A percentile compares a stretch with the other conserved stretches of the same genome.
phyloP scores from a whole-genome alignment of 202 grass and related monocot species.

The Setaria viridis region DNA sequence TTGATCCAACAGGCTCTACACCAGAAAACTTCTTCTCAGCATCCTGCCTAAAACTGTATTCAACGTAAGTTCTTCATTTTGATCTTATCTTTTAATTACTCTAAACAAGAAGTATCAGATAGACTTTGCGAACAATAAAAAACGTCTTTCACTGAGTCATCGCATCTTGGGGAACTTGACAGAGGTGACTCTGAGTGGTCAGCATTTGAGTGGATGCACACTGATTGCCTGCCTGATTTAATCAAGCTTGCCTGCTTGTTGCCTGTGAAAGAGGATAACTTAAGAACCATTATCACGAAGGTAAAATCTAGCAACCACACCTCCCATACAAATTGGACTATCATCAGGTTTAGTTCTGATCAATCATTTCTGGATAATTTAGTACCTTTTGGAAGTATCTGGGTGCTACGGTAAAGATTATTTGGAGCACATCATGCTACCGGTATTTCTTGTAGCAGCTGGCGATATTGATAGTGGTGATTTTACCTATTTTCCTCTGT shows the following conservation, averaged over 20 bases:
- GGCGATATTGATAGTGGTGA: constrained; percentile 88
- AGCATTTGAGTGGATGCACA: constrained; percentile 98
- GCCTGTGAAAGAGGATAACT: constrained; percentile 87
- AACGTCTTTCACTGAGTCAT: constrained; percentile 29
- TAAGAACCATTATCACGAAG: constrained; percentile 80
- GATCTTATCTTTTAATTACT: constrained; percentile 10
- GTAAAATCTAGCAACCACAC: constrained; percentile 51
- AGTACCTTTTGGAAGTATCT: constrained; percentile 91
- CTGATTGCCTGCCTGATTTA: constrained; percentile 86
- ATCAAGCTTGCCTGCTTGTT: constrained; percentile 90
- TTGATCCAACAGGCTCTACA: constrained; percentile 44
- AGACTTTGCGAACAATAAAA: constrained; percentile 17
- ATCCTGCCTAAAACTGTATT: constrained; percentile 76
- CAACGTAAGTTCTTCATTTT: constrained; percentile 64
- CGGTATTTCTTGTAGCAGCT: constrained; percentile 93
- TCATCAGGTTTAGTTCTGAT: constrained; percentile 39
- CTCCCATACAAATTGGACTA: constrained; percentile 6
- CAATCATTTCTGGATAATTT: constrained; percentile 43
- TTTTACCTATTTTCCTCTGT: constrained; percentile 86
- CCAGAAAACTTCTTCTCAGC: constrained; percentile 66
- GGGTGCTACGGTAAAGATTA: constrained; percentile 80
- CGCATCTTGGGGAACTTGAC: constrained; percentile 36
- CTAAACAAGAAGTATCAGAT: constrained; percentile 35
- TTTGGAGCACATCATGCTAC: constrained; percentile 89
- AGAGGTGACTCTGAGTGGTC: constrained; percentile 87